phyloP scores from a whole-genome alignment of 2,329 filamentous ascomycete genomes.

The Ceratocystis huliohia region DNA sequence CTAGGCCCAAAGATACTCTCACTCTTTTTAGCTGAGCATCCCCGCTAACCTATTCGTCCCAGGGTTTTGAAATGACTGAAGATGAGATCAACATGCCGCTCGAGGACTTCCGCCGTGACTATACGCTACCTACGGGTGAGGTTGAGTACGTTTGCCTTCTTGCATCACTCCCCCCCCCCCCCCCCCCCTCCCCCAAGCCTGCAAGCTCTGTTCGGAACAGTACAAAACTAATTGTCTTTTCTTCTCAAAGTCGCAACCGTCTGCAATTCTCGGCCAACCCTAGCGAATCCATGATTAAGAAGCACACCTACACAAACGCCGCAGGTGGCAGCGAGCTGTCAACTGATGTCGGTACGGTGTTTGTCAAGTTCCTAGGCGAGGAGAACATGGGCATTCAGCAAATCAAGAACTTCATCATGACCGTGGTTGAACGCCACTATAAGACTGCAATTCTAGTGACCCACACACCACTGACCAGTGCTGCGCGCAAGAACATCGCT shows the following conservation, averaged over 20 bases:
- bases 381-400: constrained; percentile 77
- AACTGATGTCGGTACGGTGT: constrained; percentile 63
- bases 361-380: constrained; percentile 81
- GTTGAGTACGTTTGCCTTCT: constrained; percentile 53
- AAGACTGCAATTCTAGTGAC: constrained; percentile 87
- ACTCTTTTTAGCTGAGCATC: constrained; percentile 87
- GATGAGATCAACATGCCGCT: constrained; percentile 79
- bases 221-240: background rate
- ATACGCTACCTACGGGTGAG: constrained; percentile 57
- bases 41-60: constrained; percentile 66
- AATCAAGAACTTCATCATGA: constrained; percentile 77
- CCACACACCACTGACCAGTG: constrained; percentile 65
- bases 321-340: constrained; percentile 53
- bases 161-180: background rate
- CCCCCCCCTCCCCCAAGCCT: constrained; percentile 12
- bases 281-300: constrained; percentile 68
- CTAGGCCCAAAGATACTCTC: background rate
- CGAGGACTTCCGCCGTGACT: constrained; percentile 64
- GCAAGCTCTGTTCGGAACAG: background rate
- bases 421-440: constrained; percentile 67
- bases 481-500: constrained; percentile 75
- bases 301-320: constrained; percentile 54
- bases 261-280: constrained; percentile 85
- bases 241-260: constrained; percentile 52
- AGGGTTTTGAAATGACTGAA: constrained; percentile 90